Evolutionary conservation across 1,284 basidiomycete species (phyloP).

Genomic region (Pulchroboletus neoregius): DNA sequence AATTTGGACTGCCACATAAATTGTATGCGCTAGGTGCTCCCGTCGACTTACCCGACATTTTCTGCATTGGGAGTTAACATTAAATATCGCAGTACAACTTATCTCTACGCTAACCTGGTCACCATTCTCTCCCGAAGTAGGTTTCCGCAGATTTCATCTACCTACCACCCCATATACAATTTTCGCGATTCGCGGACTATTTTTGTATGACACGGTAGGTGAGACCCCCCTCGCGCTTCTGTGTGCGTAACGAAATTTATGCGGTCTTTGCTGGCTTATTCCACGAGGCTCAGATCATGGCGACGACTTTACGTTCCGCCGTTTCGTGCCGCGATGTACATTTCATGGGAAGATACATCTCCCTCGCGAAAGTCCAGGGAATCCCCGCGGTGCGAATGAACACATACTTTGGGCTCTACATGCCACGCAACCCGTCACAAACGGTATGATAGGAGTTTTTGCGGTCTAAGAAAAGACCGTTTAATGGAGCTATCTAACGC

Average conservation of each 20-base stretch:
- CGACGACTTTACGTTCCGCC: background rate
- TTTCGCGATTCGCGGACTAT: background rate
- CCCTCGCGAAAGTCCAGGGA: background rate
- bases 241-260: background rate
- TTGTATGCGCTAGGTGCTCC: too few species aligned
- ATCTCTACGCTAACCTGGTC: background rate
- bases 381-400: background rate
- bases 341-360: constrained; percentile 3
- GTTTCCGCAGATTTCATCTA: background rate
- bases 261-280: background rate
- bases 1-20: background rate
- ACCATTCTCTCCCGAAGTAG: background rate
- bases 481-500: background rate
- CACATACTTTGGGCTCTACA: background rate
- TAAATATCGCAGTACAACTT: background rate
- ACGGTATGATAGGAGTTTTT: background rate
- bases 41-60: too few species aligned
- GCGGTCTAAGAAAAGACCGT: constrained; percentile 1
- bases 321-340: too few species aligned
- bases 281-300: background rate
- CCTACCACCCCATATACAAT: background rate
- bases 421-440: background rate
- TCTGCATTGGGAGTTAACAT: background rate
- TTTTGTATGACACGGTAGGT: background rate
- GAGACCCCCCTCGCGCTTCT: background rate